Percentiles rank a stretch among this genome's conserved stretches.
Conservation (phyloP, 495 filamentous ascomycete genomes). For the Aspergillus ellipticus region DNA sequence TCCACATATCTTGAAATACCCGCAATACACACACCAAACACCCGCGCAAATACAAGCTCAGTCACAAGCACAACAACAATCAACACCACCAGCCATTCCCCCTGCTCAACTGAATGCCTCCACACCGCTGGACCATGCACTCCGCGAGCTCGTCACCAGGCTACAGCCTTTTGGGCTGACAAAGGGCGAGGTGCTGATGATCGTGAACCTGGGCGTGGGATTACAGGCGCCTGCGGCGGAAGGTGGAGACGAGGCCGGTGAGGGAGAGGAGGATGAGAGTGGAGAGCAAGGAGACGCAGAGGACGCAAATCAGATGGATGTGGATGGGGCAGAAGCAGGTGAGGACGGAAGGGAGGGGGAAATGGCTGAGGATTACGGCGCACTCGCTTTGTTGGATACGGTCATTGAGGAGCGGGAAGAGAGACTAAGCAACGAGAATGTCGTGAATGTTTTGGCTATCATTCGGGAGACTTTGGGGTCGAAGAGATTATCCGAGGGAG, state of each 20-base stretch:
- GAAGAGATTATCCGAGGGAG: not conserved
- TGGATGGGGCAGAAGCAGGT: conserved; percentile 7
- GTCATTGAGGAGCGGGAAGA: conserved; percentile 45
- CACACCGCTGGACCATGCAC: conserved; percentile 36
- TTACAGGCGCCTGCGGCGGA: conserved; percentile 9
- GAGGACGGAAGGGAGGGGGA: conserved; percentile 22
- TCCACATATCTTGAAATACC: conserved; percentile 36
- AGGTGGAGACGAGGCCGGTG: conserved; percentile 6
- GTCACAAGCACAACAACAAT: conserved; percentile 23
- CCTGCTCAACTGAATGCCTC: conserved; percentile 13
- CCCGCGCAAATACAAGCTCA: conserved; percentile 27
- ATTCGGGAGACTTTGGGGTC: conserved; percentile 33
- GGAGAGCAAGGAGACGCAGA: conserved; percentile 19
- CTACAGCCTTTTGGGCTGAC: conserved; percentile 50
- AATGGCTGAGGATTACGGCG: conserved; percentile 31
- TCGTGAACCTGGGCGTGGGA: conserved; percentile 55
- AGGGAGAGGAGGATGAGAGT: conserved; percentile 12
- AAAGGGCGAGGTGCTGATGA: conserved; percentile 63
- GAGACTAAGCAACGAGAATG: conserved; percentile 36
- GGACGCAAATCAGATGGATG: conserved; percentile 12
- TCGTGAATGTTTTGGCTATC: conserved; percentile 30
- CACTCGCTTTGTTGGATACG: conserved; percentile 37
- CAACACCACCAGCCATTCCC: conserved; percentile 14
- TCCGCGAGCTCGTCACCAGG: conserved; percentile 36
- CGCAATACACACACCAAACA: conserved; percentile 23